Conservation (phyloP, 352 stramenopile genomes). For the Bremia lactucae region DNA sequence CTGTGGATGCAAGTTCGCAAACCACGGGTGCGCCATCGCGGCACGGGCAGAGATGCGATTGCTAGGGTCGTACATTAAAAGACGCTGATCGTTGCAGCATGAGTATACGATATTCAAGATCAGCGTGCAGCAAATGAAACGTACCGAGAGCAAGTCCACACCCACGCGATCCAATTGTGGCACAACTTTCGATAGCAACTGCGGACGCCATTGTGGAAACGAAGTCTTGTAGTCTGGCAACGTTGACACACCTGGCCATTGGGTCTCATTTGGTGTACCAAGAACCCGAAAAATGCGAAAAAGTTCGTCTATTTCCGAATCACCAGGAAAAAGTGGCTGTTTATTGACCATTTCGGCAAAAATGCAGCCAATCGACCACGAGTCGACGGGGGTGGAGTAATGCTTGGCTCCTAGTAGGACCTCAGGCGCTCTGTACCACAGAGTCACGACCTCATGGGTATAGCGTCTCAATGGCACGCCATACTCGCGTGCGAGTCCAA, state of each 20-base stretch:
- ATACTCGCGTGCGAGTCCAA: constrained; percentile 86
- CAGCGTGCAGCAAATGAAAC: too few species aligned
- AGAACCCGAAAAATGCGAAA: constrained; percentile 97
- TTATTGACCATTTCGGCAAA: constrained; percentile 92
- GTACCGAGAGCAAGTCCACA: constrained; percentile 70
- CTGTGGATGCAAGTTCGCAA: constrained; percentile 66
- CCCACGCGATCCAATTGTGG: constrained; percentile 71
- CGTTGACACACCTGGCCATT: constrained; percentile 94
- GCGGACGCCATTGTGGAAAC: constrained; percentile 96
- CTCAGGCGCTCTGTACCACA: constrained; percentile 94
- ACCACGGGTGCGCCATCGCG: constrained; percentile 79
- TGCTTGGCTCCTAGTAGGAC: constrained; percentile 89
- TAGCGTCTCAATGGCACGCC: constrained; percentile 82
- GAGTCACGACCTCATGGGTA: constrained; percentile 92
- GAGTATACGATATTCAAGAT: too few species aligned
- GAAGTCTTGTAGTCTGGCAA: constrained; percentile 96
- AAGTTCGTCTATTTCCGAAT: constrained; percentile 98
- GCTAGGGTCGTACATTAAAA: constrained; percentile 75
- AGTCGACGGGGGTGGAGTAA: constrained; percentile 90
- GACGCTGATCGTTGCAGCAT: constrained; percentile 27
- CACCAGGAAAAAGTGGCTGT: constrained; percentile 82
- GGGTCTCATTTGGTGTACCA: constrained; percentile 93
- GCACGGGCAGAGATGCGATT: constrained; percentile 66
- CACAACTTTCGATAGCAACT: constrained; percentile 83
- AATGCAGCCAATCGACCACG: constrained; percentile 90